A percentile compares a stretch with the other conserved stretches of the same genome.
Conservation (phyloP, 148 eudicot genomes). For the Rhododendron molle region DNA sequence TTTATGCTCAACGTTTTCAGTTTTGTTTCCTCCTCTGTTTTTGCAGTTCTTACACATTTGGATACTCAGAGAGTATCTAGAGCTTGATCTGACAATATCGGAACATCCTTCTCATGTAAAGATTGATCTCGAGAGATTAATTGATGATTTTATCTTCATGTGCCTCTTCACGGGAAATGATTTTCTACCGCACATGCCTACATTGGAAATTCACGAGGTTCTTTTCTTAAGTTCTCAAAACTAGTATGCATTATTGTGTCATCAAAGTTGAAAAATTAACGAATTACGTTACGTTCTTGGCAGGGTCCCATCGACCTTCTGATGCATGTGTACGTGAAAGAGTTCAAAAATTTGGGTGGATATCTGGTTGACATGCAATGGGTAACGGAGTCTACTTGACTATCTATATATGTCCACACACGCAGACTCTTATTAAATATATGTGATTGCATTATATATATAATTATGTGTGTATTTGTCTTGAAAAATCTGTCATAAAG, state of each 20-base stretch:
- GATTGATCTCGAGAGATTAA: constrained; percentile 31
- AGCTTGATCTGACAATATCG: constrained; percentile 25
- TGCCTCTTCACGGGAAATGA: constrained; percentile 56
- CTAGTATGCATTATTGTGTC: too few relatives aligned
- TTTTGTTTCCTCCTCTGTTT: not conserved
- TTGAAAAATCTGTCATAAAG: not conserved
- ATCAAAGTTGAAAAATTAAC: too few relatives aligned
- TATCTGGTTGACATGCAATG: constrained; percentile 34
- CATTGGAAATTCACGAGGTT: constrained; percentile 47
- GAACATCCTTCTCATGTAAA: constrained; percentile 24
- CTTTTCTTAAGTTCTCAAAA: too few relatives aligned
- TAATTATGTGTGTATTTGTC: too few relatives aligned
- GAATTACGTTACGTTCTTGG: not conserved
- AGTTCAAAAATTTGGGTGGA: constrained; percentile 42
- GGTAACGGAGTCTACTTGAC: constrained; percentile 13
- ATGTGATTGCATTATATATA: too few relatives aligned
- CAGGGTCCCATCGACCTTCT: constrained; percentile 43
- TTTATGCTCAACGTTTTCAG: not conserved
- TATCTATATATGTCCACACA: too few relatives aligned
- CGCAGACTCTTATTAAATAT: too few relatives aligned
- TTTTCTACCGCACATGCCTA: constrained; percentile 48
- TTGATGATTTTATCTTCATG: constrained; percentile 52
- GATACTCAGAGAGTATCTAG: constrained; percentile 46
- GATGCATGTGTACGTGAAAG: constrained; percentile 32
- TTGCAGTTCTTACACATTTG: constrained; percentile 48